A percentile compares a stretch with the other conserved stretches of the same genome.
Evolutionary conservation across 148 eudicot species (phyloP).

Genomic region (Fagopyrum esculentum): DNA sequence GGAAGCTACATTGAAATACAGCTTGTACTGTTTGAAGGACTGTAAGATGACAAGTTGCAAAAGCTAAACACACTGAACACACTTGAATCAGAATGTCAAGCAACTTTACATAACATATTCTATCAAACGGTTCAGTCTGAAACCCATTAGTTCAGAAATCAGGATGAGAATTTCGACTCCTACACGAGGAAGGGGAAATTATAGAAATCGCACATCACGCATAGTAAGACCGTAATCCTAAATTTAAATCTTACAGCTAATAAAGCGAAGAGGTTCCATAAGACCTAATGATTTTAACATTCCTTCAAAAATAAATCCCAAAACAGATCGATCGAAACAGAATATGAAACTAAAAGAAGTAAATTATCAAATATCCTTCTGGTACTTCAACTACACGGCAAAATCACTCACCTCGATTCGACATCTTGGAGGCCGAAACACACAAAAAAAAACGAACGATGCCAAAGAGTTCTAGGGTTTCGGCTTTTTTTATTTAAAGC

Average conservation of each 20-base stretch:
- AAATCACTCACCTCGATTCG: constrained; percentile 10
- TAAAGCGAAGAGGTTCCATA: too few species aligned
- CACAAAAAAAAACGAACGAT: neutral
- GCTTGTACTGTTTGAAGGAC: neutral
- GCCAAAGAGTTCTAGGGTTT: neutral
- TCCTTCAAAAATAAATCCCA: too few species aligned
- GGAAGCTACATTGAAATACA: neutral
- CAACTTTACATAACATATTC: neutral
- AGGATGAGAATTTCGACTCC: neutral
- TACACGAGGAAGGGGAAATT: neutral
- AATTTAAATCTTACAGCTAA: too few species aligned
- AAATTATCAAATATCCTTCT: neutral
- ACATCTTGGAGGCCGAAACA: constrained; percentile 7
- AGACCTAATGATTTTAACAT: too few species aligned
- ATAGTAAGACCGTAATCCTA: too few species aligned
- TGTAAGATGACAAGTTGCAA: neutral
- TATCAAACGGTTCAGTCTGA: too few species aligned
- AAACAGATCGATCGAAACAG: neutral
- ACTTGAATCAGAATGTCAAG: neutral
- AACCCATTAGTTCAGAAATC: neutral
- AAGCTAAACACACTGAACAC: neutral
- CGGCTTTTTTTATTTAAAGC: constrained; percentile 2
- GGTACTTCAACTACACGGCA: too few species aligned
- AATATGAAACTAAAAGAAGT: neutral
- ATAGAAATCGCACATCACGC: too few species aligned